These are phyloP conservation scores for Eucalyptus viminalis DNA, from an alignment of 345 rosid genomes.

Conservation along the genomic window DNA sequence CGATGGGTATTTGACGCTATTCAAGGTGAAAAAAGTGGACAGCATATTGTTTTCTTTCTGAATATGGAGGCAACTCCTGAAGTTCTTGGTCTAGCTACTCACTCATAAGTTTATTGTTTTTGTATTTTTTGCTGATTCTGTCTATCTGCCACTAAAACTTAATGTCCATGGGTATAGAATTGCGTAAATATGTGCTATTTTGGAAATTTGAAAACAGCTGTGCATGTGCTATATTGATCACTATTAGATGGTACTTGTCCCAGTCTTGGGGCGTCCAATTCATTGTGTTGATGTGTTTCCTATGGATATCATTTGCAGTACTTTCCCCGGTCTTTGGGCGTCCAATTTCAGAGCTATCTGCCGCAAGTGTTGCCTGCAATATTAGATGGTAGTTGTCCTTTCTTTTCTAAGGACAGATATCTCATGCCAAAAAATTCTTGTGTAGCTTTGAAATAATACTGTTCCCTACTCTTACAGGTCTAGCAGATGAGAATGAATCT, in stretches of 20 bases:
- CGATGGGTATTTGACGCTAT: constrained; percentile 96
- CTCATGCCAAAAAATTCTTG: not conserved
- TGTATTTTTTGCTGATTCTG: not conserved
- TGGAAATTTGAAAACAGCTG: not conserved
- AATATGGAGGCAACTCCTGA: not conserved
- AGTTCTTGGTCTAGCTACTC: not conserved
- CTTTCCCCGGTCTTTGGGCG: constrained; percentile 90
- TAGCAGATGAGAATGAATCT: constrained; percentile 98
- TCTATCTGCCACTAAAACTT: not conserved
- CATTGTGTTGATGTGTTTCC: not conserved
- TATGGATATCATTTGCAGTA: constrained; percentile 30
- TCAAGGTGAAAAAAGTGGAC: constrained; percentile 43
- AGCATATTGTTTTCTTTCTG: not conserved
- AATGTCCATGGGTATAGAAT: not conserved
- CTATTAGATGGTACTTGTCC: not conserved
- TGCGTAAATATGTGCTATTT: not conserved
- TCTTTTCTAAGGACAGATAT: not conserved
- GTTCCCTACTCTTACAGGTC: constrained; percentile 38
- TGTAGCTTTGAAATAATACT: not conserved
- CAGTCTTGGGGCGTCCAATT: not conserved
- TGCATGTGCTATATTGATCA: not conserved
- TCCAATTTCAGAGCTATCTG: constrained; percentile 91
- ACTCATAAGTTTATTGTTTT: not conserved
- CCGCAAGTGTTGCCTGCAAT: constrained; percentile 93
- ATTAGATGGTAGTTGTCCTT: constrained; percentile 68